Evolutionary conservation across 208 protist species (phyloP), one percentile per base, ranked within the genome.

Genomic region (Leishmania mexicana): DNA sequence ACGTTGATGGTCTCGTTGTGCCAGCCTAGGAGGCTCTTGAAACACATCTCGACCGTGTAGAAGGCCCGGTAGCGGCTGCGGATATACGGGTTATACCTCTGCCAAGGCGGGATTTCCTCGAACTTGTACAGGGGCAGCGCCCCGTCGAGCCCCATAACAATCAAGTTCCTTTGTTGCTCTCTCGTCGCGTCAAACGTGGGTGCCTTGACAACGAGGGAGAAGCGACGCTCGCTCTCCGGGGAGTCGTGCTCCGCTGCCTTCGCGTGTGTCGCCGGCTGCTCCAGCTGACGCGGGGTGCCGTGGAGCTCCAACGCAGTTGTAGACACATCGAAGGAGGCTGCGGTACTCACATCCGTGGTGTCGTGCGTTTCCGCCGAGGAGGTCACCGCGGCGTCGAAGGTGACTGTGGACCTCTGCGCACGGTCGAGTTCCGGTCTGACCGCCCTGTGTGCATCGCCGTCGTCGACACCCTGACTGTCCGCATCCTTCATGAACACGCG

Each of bases 1-100:
- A 98, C 80, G 83, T 98, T 98, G 68, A 96, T 79, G n/a, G 93
- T 93, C 83, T 98, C 95, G 84, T 98, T 98, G 83, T 98, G 95
- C 84, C 92, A 86, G 17, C 84, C 80, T 79, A 96, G 81, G 5
- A 97, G 72, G 70, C 94, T 97, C 54, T 86, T 83, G 17, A 96
- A 40, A 35, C 84, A 91, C 88, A 91, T 89, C 28, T 40, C 28
- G 0, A 87, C 88, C 2, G 82, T 90, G 85, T 97, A 97, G 76
- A 92, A 89, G 81, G 87, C 87, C 17, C 94, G 87, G 89, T 97
- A 97, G 47, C 90, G 83, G 24, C 60, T 85, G 24, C 83, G 76
- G 72, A 97, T 94, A 79, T 84, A 92, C 28, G 84, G 74, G 75
- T 93, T 93, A 78, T 92, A 86, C 64, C 77, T 80, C 72, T 90